phyloP scores from a whole-genome alignment of 768 basidiomycete genomes.

The Lactarius hatsudake region DNA sequence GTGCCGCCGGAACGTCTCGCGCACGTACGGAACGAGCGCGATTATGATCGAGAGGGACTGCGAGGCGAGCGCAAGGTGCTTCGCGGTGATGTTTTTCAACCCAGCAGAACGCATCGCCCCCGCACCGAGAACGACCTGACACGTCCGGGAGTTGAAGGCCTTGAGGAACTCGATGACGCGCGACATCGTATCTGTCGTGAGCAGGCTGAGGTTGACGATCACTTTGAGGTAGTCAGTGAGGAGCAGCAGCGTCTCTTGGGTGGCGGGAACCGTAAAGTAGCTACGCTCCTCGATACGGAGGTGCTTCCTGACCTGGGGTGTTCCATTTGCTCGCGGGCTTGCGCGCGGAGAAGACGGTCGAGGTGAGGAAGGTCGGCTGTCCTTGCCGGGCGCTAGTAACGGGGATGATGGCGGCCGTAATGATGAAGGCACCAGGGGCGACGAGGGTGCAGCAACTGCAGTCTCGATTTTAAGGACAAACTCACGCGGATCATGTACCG shows the following conservation, averaged over 20 bases:
- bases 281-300: slow-evolving; percentile 77
- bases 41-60: slow-evolving; percentile 95
- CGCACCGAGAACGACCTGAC: slow-evolving; percentile 96
- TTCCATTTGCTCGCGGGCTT: slow-evolving; percentile 25
- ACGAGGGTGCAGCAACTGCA: slow-evolving; percentile 31
- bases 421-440: slow-evolving; percentile 28
- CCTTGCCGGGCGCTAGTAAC: slow-evolving; percentile 29
- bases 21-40: slow-evolving; percentile 90
- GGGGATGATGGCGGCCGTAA: slow-evolving; percentile 32
- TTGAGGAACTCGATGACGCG: slow-evolving; percentile 94
- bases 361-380: slow-evolving; percentile 20
- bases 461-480: slow-evolving; percentile 43
- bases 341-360: slow-evolving; percentile 23
- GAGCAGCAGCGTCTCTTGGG: slow-evolving; percentile 66
- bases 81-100: slow-evolving; percentile 96
- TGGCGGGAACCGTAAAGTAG: slow-evolving; percentile 86
- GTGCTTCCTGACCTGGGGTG: slow-evolving; percentile 45
- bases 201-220: slow-evolving; percentile 80
- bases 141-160: slow-evolving; percentile 96
- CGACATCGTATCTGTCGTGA: slow-evolving; percentile 95
- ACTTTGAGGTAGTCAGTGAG: slow-evolving; percentile 85
- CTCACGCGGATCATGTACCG: slow-evolving; percentile 77
- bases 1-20: slow-evolving; percentile 92
- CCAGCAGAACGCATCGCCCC: slow-evolving; percentile 99
- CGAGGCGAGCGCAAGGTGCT: slow-evolving; percentile 94